phyloP scores from a whole-genome alignment of 208 protist genomes.

The Acanthamoeba sp. region DNA sequence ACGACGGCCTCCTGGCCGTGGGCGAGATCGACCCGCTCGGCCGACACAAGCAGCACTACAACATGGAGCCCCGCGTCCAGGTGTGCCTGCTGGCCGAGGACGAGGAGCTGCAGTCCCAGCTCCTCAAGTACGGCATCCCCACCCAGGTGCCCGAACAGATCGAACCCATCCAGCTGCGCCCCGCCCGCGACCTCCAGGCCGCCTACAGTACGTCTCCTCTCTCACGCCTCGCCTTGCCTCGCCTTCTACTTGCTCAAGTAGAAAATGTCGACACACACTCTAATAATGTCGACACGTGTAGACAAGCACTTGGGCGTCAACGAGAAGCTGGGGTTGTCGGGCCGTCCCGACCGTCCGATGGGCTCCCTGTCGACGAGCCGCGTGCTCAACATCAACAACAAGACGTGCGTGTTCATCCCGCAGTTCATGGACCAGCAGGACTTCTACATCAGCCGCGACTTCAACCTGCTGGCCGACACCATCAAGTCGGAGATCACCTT shows the following conservation, averaged over 20 bases:
- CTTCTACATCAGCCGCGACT: constrained; percentile 78
- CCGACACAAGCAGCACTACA: background rate
- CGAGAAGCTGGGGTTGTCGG: constrained; percentile 70
- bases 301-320: constrained; percentile 72
- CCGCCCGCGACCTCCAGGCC: constrained; percentile 66
- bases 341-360: constrained; percentile 66
- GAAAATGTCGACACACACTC: too few relatives aligned
- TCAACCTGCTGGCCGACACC: constrained; percentile 76
- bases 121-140: constrained; percentile 79
- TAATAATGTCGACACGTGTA: background rate
- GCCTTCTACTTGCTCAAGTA: background rate
- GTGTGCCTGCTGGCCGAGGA: constrained; percentile 77
- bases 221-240: too few relatives aligned
- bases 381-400: constrained; percentile 65
- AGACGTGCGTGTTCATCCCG: constrained; percentile 79
- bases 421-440: constrained; percentile 77
- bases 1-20: constrained; percentile 69
- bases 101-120: constrained; percentile 75
- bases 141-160: constrained; percentile 76
- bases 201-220: constrained; percentile 45
- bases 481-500: constrained; percentile 77
- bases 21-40: constrained; percentile 81
- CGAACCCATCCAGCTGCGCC: constrained; percentile 74
- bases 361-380: constrained; percentile 74
- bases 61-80: constrained; percentile 62